phyloP scores from a whole-genome alignment of 2,329 filamentous ascomycete genomes.

The Hypoxylon sp. region DNA sequence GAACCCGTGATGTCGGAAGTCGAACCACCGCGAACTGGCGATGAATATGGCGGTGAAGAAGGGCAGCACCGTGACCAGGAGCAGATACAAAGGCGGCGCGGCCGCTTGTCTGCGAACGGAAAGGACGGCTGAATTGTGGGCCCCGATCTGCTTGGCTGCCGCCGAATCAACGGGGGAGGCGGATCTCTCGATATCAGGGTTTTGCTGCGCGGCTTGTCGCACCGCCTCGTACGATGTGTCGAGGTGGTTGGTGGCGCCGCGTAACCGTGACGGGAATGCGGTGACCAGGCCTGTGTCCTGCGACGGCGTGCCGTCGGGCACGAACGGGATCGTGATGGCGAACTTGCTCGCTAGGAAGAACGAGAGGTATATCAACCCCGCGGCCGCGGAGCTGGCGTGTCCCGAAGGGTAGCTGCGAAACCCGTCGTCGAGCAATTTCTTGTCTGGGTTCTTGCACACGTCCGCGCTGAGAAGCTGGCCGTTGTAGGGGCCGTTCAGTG shows the following conservation, averaged over 20 bases:
- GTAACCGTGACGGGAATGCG: slow-evolving; percentile 82
- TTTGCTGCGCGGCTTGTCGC: slow-evolving; percentile 55
- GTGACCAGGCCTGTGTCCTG: slow-evolving; percentile 67
- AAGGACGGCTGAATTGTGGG: slow-evolving; percentile 59
- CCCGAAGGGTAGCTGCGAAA: slow-evolving; percentile 89
- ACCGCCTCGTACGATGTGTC: slow-evolving; percentile 56
- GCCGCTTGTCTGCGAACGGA: slow-evolving; percentile 80
- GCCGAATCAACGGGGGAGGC: slow-evolving; percentile 52
- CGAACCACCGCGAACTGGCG: slow-evolving; percentile 86
- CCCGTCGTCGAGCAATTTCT: slow-evolving; percentile 77
- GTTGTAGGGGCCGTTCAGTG: slow-evolving; percentile 61
- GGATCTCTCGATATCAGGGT: slow-evolving; percentile 51
- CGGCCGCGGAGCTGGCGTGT: slow-evolving; percentile 81
- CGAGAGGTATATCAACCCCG: slow-evolving; percentile 86
- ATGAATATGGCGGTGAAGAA: slow-evolving; percentile 85
- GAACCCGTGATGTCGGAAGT: slow-evolving; percentile 93
- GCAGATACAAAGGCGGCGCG: slow-evolving; percentile 84
- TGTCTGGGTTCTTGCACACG: slow-evolving; percentile 80
- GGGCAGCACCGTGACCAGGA: slow-evolving; percentile 78
- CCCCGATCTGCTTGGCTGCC: slow-evolving; percentile 53
- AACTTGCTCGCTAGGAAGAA: slow-evolving; percentile 91
- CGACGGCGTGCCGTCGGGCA: slow-evolving; percentile 65
- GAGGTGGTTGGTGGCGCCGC: slow-evolving; percentile 56
- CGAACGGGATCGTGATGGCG: slow-evolving; percentile 79
- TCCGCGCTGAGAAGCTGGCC: slow-evolving; percentile 80